Evolutionary conservation across 2,329 filamentous ascomycete species (phyloP).

Genomic region (Colletotrichum tabaci): DNA sequence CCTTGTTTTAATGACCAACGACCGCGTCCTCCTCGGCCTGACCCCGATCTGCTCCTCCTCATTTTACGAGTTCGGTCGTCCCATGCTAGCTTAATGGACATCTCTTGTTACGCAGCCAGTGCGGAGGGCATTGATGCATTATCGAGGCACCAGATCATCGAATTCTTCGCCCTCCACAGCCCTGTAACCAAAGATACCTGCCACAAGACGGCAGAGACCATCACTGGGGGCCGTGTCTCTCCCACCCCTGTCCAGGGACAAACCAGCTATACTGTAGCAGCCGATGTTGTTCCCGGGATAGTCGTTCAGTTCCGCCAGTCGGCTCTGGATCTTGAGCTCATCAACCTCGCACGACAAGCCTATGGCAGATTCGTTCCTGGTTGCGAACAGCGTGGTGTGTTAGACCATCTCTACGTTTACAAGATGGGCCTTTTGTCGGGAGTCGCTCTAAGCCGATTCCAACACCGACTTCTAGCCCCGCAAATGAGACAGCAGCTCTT

Average conservation of each 20-base stretch:
- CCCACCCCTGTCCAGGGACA: background rate
- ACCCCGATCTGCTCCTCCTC: background rate
- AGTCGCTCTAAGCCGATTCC: constrained; percentile 1
- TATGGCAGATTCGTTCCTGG: background rate
- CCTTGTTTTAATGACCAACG: too few relatives aligned
- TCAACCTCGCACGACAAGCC: background rate
- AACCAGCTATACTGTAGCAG: background rate
- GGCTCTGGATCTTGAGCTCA: background rate
- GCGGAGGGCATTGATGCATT: background rate
- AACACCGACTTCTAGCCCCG: background rate
- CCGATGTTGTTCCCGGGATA: background rate
- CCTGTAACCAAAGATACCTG: background rate
- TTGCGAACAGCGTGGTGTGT: background rate
- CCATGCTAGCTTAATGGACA: background rate
- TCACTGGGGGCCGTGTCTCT: background rate
- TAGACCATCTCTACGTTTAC: background rate
- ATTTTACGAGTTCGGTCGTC: background rate
- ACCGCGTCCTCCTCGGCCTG: background rate
- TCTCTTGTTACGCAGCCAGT: background rate
- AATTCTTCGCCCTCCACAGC: background rate
- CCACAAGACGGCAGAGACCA: background rate
- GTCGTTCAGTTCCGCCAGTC: background rate
- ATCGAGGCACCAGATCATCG: background rate
- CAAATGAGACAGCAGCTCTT: background rate
- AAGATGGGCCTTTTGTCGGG: background rate